Conservation (phyloP, 495 filamentous ascomycete genomes). For the Peziza echinospora region DNA sequence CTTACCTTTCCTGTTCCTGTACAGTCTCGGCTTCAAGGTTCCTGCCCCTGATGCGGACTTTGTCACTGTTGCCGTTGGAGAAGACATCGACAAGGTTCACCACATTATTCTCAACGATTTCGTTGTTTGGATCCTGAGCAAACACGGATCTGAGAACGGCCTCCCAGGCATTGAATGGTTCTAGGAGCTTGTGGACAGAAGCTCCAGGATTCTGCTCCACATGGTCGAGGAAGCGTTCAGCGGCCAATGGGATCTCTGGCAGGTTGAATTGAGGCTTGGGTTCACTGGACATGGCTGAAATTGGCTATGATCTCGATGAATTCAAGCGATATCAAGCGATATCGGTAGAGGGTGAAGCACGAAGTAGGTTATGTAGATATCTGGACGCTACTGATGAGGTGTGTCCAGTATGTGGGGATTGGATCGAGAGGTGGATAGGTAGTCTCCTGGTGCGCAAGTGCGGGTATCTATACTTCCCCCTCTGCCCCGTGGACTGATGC, state of each 20-base stretch:
- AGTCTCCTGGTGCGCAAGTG: too few relatives aligned
- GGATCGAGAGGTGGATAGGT: too few relatives aligned
- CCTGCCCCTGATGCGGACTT: conserved; percentile 41
- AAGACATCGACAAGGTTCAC: conserved; percentile 55
- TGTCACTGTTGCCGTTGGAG: conserved; percentile 28
- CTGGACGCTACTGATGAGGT: too few relatives aligned
- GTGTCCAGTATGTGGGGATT: too few relatives aligned
- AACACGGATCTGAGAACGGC: conserved; percentile 43
- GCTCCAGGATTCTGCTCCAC: conserved; percentile 29
- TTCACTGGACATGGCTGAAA: not conserved
- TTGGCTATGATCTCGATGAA: too few relatives aligned
- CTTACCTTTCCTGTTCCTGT: conserved; percentile 32
- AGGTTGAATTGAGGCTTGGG: conserved; percentile 7
- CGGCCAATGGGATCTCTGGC: conserved; percentile 26
- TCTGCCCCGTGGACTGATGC: too few relatives aligned
- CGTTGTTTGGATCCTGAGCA: conserved; percentile 43
- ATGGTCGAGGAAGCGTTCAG: conserved; percentile 25
- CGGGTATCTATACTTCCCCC: too few relatives aligned
- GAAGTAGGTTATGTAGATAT: too few relatives aligned
- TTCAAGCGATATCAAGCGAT: too few relatives aligned
- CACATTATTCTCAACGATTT: conserved; percentile 33
- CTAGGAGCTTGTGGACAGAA: conserved; percentile 34
- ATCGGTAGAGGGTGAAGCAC: too few relatives aligned
- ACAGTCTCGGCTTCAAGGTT: conserved; percentile 35
- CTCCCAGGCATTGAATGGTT: conserved; percentile 50